Percentiles rank a stretch among this genome's conserved stretches.
phyloP scores from a whole-genome alignment of 495 filamentous ascomycete genomes.

The Lophiotrema nucula region DNA sequence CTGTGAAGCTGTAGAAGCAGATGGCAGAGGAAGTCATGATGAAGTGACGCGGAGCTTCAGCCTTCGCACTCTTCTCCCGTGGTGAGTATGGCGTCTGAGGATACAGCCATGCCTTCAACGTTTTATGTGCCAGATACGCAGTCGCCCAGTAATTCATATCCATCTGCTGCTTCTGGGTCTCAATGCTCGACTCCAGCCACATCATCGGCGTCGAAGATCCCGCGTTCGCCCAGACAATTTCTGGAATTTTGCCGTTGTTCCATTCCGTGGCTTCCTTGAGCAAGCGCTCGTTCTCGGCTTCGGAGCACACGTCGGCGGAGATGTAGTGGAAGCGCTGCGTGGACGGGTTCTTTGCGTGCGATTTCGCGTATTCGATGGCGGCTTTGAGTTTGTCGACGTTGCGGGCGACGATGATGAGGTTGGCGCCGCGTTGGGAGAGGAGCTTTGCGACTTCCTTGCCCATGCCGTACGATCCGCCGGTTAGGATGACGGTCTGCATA shows the following conservation, averaged over 20 bases:
- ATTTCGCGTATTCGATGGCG: conserved; percentile 65
- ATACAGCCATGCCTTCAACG: conserved; percentile 60
- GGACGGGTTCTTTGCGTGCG: conserved; percentile 56
- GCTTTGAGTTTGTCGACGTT: conserved; percentile 70
- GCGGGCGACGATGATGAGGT: conserved; percentile 80
- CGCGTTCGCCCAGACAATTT: conserved; percentile 91
- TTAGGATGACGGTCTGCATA: conserved; percentile 75
- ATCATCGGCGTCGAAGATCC: conserved; percentile 72
- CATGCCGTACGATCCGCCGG: conserved; percentile 92
- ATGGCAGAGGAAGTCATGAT: conserved; percentile 81
- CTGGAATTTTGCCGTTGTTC: conserved; percentile 72
- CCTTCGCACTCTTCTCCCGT: conserved; percentile 38
- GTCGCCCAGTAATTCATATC: conserved; percentile 87
- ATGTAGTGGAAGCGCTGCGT: conserved; percentile 81
- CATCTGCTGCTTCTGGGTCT: conserved; percentile 73
- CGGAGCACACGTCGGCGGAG: conserved; percentile 74
- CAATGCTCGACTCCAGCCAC: conserved; percentile 70
- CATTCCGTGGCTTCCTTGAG: conserved; percentile 74
- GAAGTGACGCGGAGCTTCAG: conserved; percentile 62
- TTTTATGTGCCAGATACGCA: conserved; percentile 80
- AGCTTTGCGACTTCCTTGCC: conserved; percentile 70
- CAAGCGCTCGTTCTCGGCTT: conserved; percentile 64
- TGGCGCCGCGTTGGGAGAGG: conserved; percentile 79
- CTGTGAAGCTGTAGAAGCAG: conserved; percentile 72
- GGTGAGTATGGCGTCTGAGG: conserved; percentile 40